Percentiles rank a stretch among this genome's conserved stretches.
phyloP scores from a whole-genome alignment of 208 protist genomes.

The Leishmania mexicana region DNA sequence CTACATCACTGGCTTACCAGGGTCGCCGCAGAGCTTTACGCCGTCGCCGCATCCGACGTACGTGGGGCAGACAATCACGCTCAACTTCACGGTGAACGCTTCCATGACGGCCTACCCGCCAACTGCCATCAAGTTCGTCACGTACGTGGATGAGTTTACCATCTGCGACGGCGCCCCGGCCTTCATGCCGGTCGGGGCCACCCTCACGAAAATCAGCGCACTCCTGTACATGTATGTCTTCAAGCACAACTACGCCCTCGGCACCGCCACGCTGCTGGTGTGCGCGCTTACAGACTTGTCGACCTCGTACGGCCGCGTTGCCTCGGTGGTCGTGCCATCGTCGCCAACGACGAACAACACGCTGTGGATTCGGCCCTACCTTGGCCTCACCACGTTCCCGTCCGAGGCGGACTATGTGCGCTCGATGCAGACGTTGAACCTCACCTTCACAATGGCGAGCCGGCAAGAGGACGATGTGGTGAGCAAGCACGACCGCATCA shows the following conservation, averaged over 20 bases:
- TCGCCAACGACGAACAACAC: constrained; percentile 39
- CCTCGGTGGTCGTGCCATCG: constrained; percentile 23
- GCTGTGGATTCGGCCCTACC: constrained; percentile 77
- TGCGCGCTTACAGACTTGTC: constrained; percentile 67
- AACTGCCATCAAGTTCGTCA: constrained; percentile 74
- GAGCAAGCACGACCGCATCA: constrained; percentile 52
- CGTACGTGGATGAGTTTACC: constrained; percentile 55
- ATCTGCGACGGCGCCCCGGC: constrained; percentile 50
- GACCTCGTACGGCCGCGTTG: constrained; percentile 41
- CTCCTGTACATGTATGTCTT: constrained; percentile 67
- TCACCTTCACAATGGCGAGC: constrained; percentile 70
- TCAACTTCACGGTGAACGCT: constrained; percentile 40
- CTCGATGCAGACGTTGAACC: constrained; percentile 65
- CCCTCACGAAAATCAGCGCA: constrained; percentile 32
- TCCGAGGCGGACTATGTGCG: constrained; percentile 41
- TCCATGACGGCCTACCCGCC: constrained; percentile 58
- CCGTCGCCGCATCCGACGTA: constrained; percentile 68
- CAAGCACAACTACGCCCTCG: constrained; percentile 77
- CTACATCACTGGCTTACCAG: constrained; percentile 54
- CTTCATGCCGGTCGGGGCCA: constrained; percentile 42
- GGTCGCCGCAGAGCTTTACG: constrained; percentile 56
- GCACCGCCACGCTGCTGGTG: constrained; percentile 61
- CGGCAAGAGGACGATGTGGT: constrained; percentile 64
- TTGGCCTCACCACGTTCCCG: constrained; percentile 68
- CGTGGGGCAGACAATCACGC: constrained; percentile 80